These are phyloP conservation scores for Xylaria multiplex DNA, from an alignment of 2,329 filamentous ascomycete species.

Conservation along the genomic window DNA sequence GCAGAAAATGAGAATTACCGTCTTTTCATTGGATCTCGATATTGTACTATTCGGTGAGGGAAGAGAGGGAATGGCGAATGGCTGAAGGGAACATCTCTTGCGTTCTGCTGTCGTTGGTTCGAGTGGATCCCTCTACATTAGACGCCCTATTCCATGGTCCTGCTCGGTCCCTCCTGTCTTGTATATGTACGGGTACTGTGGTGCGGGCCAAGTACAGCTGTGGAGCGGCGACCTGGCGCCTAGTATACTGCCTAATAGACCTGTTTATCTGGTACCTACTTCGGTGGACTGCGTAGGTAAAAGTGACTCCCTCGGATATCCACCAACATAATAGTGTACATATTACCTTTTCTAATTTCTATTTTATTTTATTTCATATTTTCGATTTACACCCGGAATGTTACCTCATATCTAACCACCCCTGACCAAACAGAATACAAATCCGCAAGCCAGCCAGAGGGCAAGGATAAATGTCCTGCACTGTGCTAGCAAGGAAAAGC, in stretches of 20 bases:
- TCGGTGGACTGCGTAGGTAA: no score
- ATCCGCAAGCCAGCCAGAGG: not conserved
- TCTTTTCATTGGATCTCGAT: slow-evolving; percentile 23
- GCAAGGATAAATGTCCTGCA: not conserved
- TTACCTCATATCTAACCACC: not conserved
- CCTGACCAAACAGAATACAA: not conserved
- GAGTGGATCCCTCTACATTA: not conserved
- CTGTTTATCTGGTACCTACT: not conserved
- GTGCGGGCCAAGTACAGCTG: not conserved
- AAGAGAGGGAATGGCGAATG: slow-evolving; percentile 14
- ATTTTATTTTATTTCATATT: no score
- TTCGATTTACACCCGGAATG: not conserved
- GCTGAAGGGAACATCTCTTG: not conserved
- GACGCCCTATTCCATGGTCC: not conserved
- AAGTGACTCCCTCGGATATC: no score
- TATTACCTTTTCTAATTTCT: no score
- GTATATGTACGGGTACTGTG: slow-evolving; percentile 8
- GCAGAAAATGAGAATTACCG: not conserved
- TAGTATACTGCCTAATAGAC: not conserved
- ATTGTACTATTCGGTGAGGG: slow-evolving; percentile 32
- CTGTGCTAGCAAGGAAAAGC: not conserved
- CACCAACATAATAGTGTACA: no score
- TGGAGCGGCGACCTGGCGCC: not conserved
- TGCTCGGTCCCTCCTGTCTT: not conserved
- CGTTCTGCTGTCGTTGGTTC: slow-evolving; percentile 12